A percentile compares a stretch with the other conserved stretches of the same genome.
Evolutionary conservation across 2,329 filamentous ascomycete species (phyloP).

Genomic region (Phyllosticta citriasiana): DNA sequence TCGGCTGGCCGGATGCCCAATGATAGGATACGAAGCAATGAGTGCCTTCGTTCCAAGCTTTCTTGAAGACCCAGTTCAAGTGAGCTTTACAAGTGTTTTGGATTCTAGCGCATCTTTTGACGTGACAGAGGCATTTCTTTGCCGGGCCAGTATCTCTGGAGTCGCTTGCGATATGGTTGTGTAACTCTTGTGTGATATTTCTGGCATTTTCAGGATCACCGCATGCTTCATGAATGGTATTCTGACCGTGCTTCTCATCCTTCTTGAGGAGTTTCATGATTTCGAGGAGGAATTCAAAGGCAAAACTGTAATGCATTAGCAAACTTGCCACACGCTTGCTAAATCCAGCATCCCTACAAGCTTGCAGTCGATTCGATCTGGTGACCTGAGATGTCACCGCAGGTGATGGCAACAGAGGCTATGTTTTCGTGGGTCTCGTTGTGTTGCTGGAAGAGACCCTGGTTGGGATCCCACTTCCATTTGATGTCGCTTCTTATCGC

Average conservation of each 20-base stretch:
- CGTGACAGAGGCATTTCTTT: no score
- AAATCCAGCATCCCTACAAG: background rate
- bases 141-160: no score
- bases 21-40: background rate
- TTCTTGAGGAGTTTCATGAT: background rate
- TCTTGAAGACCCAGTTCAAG: background rate
- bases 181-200: no score
- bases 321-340: no score
- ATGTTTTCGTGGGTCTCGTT: no score
- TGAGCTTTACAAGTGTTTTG: background rate
- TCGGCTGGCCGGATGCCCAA: background rate
- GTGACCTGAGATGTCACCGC: slow-evolving; percentile 13
- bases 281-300: background rate
- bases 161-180: no score
- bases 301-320: background rate
- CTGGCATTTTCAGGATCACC: no score
- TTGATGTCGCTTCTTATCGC: slow-evolving; percentile 2
- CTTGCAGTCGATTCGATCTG: slow-evolving; percentile 6
- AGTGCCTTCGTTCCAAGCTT: background rate
- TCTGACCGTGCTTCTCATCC: background rate
- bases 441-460: background rate
- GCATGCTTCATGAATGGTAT: no score
- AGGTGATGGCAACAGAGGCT: slow-evolving; percentile 8
- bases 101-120: background rate
- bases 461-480: background rate